Conservation (phyloP, 2,329 filamentous ascomycete genomes). For the Alternaria alternata region DNA sequence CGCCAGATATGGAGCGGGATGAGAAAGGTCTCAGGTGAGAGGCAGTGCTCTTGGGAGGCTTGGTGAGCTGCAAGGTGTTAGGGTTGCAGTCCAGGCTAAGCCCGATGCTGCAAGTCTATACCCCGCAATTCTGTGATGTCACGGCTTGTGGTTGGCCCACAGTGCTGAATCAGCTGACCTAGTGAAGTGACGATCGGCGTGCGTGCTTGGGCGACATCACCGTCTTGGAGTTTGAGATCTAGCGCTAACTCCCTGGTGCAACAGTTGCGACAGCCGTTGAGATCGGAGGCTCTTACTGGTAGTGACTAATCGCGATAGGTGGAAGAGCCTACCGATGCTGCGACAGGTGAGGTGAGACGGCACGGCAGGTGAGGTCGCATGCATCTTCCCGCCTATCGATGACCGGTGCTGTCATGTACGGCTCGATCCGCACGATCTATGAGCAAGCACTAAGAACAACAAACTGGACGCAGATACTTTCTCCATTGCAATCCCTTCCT, state of each 20-base stretch:
- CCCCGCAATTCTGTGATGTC: conserved; percentile 16
- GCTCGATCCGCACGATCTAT: conserved; percentile 1
- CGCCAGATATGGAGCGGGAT: conserved; percentile 17
- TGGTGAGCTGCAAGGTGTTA: conserved; percentile 8
- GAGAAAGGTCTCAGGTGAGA: conserved; percentile 3
- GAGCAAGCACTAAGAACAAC: not conserved
- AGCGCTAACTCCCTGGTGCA: not conserved
- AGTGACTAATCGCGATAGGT: not conserved
- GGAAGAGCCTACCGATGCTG: not conserved
- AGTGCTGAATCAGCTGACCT: conserved; percentile 6
- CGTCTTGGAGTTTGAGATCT: conserved; percentile 1
- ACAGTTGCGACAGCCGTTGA: not conserved
- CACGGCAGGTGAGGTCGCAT: conserved; percentile 7
- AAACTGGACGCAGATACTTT: not conserved
- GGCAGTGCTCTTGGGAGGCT: conserved; percentile 24
- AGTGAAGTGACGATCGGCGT: conserved; percentile 17
- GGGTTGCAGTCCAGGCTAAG: conserved; percentile 4
- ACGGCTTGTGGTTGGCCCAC: conserved; percentile 8
- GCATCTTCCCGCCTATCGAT: not conserved
- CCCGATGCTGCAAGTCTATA: conserved; percentile 9
- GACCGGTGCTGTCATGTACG: not conserved
- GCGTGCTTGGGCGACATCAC: conserved; percentile 21
- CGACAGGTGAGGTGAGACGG: not conserved
- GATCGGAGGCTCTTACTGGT: not conserved
- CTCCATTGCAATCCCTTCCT: not conserved